These are phyloP conservation scores for Hyaloscypha hepaticicola DNA, from an alignment of 495 filamentous ascomycete species.

Conservation along the genomic window DNA sequence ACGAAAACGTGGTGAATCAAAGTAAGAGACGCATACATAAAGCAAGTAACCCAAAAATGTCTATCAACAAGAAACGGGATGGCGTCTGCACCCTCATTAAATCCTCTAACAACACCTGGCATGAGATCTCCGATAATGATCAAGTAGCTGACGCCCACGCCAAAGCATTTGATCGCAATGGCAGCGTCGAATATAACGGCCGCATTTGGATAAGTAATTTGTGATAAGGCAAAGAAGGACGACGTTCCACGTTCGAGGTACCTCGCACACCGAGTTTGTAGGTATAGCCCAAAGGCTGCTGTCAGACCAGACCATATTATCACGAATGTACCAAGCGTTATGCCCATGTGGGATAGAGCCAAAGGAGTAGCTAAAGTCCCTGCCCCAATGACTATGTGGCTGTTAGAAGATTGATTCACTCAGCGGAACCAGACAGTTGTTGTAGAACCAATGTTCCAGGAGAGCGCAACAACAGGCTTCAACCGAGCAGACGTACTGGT, in stretches of 20 bases:
- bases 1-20: not conserved
- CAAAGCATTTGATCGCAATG: slow-evolving; percentile 97
- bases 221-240: slow-evolving; percentile 90
- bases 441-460: no score
- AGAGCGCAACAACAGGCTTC: no score
- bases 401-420: no score
- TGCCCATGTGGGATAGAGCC: slow-evolving; percentile 88
- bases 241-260: slow-evolving; percentile 82
- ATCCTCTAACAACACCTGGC: slow-evolving; percentile 86
- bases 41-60: slow-evolving; percentile 97
- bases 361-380: slow-evolving; percentile 71
- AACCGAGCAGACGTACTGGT: slow-evolving; percentile 60
- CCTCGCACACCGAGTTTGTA: slow-evolving; percentile 86
- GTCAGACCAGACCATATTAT: slow-evolving; percentile 88
- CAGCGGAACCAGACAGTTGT: not conserved
- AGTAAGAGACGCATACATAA: slow-evolving; percentile 61
- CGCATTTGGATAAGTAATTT: slow-evolving; percentile 95
- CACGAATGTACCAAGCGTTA: slow-evolving; percentile 75
- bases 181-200: slow-evolving; percentile 94
- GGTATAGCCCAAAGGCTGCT: slow-evolving; percentile 90
- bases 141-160: slow-evolving; percentile 93
- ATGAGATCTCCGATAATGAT: slow-evolving; percentile 99
- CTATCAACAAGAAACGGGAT: slow-evolving; percentile 78
- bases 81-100: slow-evolving; percentile 55
- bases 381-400: not conserved